phyloP scores from a whole-genome alignment of 352 stramenopile species.

The Aphanomyces stellatus region DNA sequence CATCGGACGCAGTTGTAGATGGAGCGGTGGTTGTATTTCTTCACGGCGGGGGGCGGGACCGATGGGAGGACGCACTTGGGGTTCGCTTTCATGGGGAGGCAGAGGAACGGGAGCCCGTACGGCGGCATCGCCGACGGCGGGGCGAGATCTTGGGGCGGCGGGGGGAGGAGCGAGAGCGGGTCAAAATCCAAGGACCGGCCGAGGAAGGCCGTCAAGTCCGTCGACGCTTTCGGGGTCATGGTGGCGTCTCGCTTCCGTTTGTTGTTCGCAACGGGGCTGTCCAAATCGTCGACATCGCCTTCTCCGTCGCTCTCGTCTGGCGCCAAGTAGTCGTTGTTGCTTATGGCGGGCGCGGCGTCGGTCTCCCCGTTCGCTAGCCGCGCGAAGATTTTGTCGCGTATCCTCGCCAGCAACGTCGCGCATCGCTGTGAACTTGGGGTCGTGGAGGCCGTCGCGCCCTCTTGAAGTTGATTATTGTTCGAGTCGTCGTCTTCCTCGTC shows the following conservation, averaged over 20 bases:
- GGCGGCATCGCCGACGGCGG: not conserved
- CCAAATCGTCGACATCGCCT: not conserved
- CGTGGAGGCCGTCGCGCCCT: not conserved
- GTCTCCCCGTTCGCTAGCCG: not conserved
- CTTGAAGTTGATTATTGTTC: not conserved
- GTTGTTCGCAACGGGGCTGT: not conserved
- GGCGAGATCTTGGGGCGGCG: not conserved
- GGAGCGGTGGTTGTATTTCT: conserved; percentile 8
- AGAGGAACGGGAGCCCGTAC: not conserved
- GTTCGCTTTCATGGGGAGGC: not conserved
- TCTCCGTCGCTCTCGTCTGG: conserved; percentile 1
- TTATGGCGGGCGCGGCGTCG: not conserved
- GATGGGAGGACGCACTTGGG: conserved; percentile 11
- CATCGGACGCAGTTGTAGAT: conserved; percentile 21
- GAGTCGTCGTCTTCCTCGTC: not conserved
- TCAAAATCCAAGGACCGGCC: not conserved
- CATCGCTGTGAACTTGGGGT: not conserved
- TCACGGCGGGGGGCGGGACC: not conserved
- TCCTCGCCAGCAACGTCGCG: conserved; percentile 1
- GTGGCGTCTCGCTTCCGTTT: too few relatives aligned
- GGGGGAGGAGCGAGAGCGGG: not conserved
- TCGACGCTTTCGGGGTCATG: too few relatives aligned
- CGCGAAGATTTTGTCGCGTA: conserved; percentile 12
- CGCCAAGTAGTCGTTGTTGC: conserved; percentile 11
- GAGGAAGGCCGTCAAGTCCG: too few relatives aligned